Conservation (phyloP, 257 asterid genomes). For the Nicotiana obtusifolia region DNA sequence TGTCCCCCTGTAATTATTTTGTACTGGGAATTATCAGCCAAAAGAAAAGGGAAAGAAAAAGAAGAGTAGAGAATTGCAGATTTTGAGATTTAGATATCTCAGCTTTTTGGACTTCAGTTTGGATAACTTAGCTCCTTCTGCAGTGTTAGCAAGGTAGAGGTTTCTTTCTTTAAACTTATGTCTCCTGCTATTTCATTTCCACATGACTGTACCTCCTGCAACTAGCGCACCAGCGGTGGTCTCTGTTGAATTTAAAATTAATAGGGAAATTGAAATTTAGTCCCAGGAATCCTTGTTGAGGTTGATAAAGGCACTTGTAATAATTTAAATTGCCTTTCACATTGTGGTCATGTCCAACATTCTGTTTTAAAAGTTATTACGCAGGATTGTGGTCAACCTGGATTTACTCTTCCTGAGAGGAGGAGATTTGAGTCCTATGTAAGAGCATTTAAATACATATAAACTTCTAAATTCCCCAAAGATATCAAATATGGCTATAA, state of each 20-base stretch:
- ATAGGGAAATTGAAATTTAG: not conserved
- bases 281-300: conserved; percentile 1
- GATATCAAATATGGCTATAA: not conserved
- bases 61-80: not conserved
- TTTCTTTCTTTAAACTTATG: not conserved
- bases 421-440: conserved; percentile 68
- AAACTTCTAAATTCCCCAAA: not conserved
- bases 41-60: not conserved
- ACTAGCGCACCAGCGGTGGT: not conserved
- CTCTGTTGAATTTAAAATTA: not conserved
- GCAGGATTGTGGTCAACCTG: conserved; percentile 94
- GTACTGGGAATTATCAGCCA: not conserved
- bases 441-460: not conserved
- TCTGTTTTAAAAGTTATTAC: conserved; percentile 15
- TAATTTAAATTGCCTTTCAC: not conserved
- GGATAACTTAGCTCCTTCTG: not conserved
- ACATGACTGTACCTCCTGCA: not conserved
- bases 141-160: not conserved
- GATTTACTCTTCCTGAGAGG: conserved; percentile 83
- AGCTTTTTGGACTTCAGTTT: not conserved
- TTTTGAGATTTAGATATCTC: not conserved
- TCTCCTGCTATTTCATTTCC: not conserved
- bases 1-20: not conserved
- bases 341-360: conserved; percentile 8
- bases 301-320: not conserved